Evolutionary conservation across 441 rosid genomes (phyloP).

Genomic region (Erysimum pusillum): DNA sequence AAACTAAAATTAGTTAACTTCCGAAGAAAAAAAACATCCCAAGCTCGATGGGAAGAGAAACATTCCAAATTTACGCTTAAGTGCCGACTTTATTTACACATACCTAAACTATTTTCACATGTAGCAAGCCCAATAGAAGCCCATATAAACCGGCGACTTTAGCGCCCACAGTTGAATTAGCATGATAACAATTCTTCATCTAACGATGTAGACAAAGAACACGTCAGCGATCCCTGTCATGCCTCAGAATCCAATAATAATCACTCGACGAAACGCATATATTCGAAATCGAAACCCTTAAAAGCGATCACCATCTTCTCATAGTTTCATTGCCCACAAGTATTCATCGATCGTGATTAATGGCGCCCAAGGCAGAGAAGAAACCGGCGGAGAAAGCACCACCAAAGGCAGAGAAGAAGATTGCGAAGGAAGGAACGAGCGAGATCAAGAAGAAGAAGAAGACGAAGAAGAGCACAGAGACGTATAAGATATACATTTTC

Average conservation of each 20-base stretch:
- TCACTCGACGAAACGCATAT: conserved; percentile 1
- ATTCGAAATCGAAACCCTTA: not conserved
- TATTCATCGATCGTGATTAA: not conserved
- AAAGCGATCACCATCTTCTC: not conserved
- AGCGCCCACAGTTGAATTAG: not conserved
- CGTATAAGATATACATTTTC: conserved; percentile 71
- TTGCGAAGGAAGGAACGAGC: conserved; percentile 55
- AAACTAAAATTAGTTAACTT: too few relatives aligned
- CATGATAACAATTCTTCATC: not conserved
- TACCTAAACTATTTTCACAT: not conserved
- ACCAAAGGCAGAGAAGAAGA: conserved; percentile 60
- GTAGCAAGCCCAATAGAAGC: conserved; percentile 9
- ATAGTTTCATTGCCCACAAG: conserved; percentile 1
- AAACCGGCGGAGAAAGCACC: conserved; percentile 58
- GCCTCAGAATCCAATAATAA: not conserved
- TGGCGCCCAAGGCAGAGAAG: conserved; percentile 48
- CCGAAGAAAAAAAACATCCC: too few relatives aligned
- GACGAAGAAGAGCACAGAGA: conserved; percentile 59
- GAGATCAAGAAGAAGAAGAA: conserved; percentile 63
- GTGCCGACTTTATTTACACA: not conserved
- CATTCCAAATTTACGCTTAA: not conserved
- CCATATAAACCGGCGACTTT: not conserved
- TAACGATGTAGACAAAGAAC: not conserved
- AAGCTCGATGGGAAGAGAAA: not conserved
- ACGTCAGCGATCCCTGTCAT: not conserved